A percentile compares a stretch with the other conserved stretches of the same genome.
phyloP scores from a whole-genome alignment of 306 rosid species.

The Hylodesmum podocarpum region DNA sequence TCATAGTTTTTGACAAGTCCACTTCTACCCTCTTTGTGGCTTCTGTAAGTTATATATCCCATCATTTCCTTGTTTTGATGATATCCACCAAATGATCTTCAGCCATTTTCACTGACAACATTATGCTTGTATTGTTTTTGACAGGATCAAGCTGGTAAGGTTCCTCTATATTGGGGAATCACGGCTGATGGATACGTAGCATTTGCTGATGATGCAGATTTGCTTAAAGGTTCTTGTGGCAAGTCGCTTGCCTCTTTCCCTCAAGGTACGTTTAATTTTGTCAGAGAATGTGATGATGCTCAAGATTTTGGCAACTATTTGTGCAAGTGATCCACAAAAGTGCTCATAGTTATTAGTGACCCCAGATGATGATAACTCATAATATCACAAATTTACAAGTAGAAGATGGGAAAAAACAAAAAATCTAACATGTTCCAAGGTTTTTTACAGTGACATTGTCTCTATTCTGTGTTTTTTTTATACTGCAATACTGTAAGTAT shows the following conservation, averaged over 20 bases:
- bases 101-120: background rate
- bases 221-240: conserved; percentile 95
- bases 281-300: background rate
- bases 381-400: background rate
- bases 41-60: conserved; percentile 55
- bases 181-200: conserved; percentile 97
- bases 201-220: conserved; percentile 80
- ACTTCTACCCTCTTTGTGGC: conserved; percentile 91
- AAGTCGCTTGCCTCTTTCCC: conserved; percentile 99
- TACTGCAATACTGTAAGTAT: background rate
- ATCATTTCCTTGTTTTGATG: background rate
- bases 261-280: conserved; percentile 62
- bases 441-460: background rate
- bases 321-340: background rate
- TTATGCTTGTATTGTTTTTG: conserved; percentile 23
- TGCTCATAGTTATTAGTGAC: background rate
- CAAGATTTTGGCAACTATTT: background rate
- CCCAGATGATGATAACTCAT: background rate
- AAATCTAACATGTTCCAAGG: background rate
- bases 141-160: conserved; percentile 89
- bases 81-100: background rate
- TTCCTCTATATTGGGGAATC: conserved; percentile 95
- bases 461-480: background rate
- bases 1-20: conserved; percentile 88
- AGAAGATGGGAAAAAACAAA: background rate